Conservation (phyloP, 441 rosid species). For the Aleurites moluccanus region DNA sequence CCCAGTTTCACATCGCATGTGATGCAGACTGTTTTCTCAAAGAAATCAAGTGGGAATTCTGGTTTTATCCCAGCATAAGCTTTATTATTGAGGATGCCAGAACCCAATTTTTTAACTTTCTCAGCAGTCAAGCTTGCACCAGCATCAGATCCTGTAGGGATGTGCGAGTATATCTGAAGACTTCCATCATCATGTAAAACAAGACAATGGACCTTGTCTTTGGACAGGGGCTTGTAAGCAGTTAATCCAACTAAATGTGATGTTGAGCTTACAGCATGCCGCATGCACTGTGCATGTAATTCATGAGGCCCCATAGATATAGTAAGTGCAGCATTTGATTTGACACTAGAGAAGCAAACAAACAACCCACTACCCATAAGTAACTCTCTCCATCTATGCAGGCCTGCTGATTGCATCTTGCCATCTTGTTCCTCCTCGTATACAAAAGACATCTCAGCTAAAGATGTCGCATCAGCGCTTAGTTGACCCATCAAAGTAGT, state of each 20-base stretch:
- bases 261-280: slow-evolving; percentile 84
- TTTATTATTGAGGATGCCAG: slow-evolving; percentile 86
- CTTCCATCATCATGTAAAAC: slow-evolving; percentile 99
- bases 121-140: slow-evolving; percentile 71
- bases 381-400: slow-evolving; percentile 97
- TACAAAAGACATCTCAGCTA: slow-evolving; percentile 69
- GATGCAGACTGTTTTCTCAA: slow-evolving; percentile 95
- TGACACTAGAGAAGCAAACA: slow-evolving; percentile 80
- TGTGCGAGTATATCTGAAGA: slow-evolving; percentile 95
- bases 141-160: slow-evolving; percentile 67
- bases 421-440: slow-evolving; percentile 89
- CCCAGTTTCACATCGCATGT: slow-evolving; percentile 95
- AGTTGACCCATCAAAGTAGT: slow-evolving; percentile 82
- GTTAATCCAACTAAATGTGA: slow-evolving; percentile 93
- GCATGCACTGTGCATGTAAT: slow-evolving; percentile 77
- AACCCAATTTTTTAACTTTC: slow-evolving; percentile 87
- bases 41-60: slow-evolving; percentile 98
- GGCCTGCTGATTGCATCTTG: slow-evolving; percentile 69
- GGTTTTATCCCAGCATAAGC: slow-evolving; percentile 85
- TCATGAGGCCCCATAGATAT: slow-evolving; percentile 66
- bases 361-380: slow-evolving; percentile 81
- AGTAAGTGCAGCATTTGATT: slow-evolving; percentile 79
- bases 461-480: slow-evolving; percentile 66
- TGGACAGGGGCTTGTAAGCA: slow-evolving; percentile 95
- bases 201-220: slow-evolving; percentile 94